Base-by-base conservation (phyloP, 2,329 filamentous ascomycete genomes). In the Botrytis porri region DNA sequence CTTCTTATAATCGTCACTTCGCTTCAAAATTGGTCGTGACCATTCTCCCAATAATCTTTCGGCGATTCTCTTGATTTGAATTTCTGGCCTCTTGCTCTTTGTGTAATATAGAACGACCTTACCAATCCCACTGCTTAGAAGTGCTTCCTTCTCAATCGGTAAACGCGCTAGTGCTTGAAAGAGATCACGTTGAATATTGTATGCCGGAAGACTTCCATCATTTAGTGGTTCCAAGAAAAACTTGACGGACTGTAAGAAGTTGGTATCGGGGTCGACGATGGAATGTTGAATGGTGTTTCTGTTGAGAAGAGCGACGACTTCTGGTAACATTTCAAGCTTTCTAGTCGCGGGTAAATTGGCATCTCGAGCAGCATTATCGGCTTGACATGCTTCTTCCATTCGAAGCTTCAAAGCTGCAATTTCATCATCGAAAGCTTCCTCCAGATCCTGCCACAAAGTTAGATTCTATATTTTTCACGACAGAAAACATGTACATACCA, bases 61-160 rank as follows among this genome's bases (percentile, higher is more conserved):
- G 0, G 96, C 96, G 84, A 95, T 93, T 77, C 95, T 91, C 86
- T 98, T 98, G 85, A 99, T 98, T 75, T 87, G 88, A 7, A 91
- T 86, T 83, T 98, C 93, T 0, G 95, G 92, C 77, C 93, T 92
- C 84, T 95, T 97, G 85, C 93, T 97, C 83, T 95, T 95, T 69
- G 95, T 98, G 84, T 99, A 99, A 84, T 98, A 99, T 75, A 97
- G 89, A 70, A 98, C 92, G 65, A 99, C 94, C 82, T 98, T 98
- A 80, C 96, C 96, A 76, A 99, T 96, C 32, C 95, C 95, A 78
- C 93, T 97, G 76, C 94, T 95, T 35, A 97, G 87, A 22, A 99
- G 87, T 2, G 92, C 88, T 78, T 98, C 96, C 81, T 98, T 98
- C 81, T 94, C 93, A 77, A 98, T 94, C 9, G 94, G 94, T 8